Evolutionary conservation across 139 green algal genomes (phyloP).

Genomic region (Chlorella sp.): DNA sequence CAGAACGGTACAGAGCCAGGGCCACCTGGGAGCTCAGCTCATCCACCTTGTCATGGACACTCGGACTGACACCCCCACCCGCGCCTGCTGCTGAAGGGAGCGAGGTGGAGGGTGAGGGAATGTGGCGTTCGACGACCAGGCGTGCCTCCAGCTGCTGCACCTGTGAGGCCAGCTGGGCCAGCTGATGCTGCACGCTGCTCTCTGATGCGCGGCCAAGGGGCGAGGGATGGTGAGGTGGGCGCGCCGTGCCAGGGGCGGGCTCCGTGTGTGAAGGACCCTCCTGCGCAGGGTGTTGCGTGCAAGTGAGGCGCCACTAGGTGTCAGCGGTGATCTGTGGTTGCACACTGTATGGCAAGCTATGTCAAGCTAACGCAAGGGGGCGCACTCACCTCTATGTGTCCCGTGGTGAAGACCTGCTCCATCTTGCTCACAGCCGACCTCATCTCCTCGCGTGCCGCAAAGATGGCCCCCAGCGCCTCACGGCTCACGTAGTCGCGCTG

Average conservation of each 20-base stretch:
- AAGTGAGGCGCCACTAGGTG: neutral
- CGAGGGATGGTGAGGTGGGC: too few species aligned
- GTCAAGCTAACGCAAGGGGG: neutral
- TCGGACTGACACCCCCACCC: too few species aligned
- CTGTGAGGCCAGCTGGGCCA: neutral
- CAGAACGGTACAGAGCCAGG: constrained; percentile 13
- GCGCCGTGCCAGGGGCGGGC: too few species aligned
- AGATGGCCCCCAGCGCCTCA: constrained; percentile 22
- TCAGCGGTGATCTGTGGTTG: neutral
- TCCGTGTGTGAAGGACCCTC: too few species aligned
- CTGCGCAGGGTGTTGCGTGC: neutral
- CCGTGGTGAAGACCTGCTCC: constrained; percentile 11
- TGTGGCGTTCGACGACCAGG: neutral
- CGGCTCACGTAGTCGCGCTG: constrained; percentile 14
- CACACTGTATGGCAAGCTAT: too few species aligned
- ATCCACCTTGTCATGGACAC: neutral
- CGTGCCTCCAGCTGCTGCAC: neutral
- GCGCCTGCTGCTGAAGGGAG: too few species aligned
- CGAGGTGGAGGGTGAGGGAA: too few species aligned
- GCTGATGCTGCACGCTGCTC: too few species aligned
- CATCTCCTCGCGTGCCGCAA: constrained; percentile 24
- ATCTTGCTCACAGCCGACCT: constrained; percentile 18
- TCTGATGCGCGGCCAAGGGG: too few species aligned
- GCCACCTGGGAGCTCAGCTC: constrained; percentile 8
- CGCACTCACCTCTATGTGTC: constrained; percentile 8